Evolutionary conservation across 139 green algal species (phyloP).

Genomic region (Micromonas commoda): DNA sequence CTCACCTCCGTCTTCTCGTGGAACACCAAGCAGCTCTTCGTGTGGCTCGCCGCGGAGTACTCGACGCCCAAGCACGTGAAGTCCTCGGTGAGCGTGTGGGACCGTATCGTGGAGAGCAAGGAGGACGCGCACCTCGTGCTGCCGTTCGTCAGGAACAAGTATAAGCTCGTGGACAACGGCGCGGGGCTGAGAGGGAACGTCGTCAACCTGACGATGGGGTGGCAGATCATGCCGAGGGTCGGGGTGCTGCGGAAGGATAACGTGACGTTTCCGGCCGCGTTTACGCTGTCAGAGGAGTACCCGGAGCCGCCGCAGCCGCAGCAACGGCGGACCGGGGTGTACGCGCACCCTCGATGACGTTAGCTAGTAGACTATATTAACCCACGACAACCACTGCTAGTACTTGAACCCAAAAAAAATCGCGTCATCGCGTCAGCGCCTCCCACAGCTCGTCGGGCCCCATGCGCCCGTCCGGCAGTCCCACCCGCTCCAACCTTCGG

Average conservation of each 20-base stretch:
- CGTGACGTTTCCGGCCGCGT: background rate
- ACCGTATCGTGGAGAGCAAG: constrained; percentile 33
- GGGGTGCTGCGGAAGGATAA: constrained; percentile 5
- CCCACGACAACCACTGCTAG: too few species aligned
- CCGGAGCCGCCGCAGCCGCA: background rate
- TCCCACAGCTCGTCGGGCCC: too few species aligned
- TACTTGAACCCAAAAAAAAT: too few species aligned
- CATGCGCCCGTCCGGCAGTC: too few species aligned
- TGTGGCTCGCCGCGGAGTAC: constrained; percentile 29
- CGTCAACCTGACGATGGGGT: constrained; percentile 8
- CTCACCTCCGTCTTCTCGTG: constrained; percentile 30
- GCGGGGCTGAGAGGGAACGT: background rate
- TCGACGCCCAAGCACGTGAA: constrained; percentile 16
- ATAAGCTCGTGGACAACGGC: constrained; percentile 32
- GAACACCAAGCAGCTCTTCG: constrained; percentile 42
- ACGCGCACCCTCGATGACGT: background rate
- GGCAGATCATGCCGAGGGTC: constrained; percentile 1
- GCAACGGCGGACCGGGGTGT: background rate
- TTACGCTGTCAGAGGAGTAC: constrained; percentile 1
- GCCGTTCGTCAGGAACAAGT: constrained; percentile 36
- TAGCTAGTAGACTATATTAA: too few species aligned
- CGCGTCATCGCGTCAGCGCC: too few species aligned
- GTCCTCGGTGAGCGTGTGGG: constrained; percentile 33
- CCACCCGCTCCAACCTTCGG: too few species aligned
- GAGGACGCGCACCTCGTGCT: constrained; percentile 25